Conservation (phyloP, 177 flowering plant genomes). For the Vitis hybrid region DNA sequence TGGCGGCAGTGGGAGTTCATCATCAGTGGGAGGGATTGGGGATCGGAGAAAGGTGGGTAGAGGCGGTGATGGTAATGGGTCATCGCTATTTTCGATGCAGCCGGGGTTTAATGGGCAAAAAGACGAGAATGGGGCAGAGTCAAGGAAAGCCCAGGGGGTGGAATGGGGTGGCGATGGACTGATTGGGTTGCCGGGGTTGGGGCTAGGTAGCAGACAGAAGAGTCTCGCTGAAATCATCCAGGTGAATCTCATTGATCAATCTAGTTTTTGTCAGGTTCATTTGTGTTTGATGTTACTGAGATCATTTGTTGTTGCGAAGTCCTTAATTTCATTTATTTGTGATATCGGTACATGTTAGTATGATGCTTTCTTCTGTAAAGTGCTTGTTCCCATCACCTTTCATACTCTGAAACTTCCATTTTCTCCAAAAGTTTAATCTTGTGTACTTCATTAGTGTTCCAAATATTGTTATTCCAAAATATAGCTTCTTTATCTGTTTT, state of each 20-base stretch:
- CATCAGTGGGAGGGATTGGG: constrained; percentile 42
- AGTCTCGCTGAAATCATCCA: constrained; percentile 62
- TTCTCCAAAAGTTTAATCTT: no score
- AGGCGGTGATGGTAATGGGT: constrained; percentile 23
- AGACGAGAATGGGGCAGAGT: constrained; percentile 32
- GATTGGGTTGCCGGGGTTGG: constrained; percentile 52
- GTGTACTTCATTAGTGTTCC: no score
- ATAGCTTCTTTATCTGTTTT: no score
- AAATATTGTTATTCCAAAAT: no score
- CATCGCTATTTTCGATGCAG: constrained; percentile 39
- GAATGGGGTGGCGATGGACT: constrained; percentile 70
- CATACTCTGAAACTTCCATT: no score
- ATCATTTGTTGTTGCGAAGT: no score
- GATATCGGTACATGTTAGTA: no score
- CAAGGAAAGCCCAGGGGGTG: constrained; percentile 17
- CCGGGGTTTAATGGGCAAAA: constrained; percentile 34
- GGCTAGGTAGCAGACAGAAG: constrained; percentile 45
- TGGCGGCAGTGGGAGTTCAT: constrained; percentile 9
- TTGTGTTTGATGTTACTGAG: background rate
- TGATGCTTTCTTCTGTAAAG: no score
- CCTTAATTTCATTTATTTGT: no score
- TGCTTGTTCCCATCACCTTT: no score
- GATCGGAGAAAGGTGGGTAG: constrained; percentile 43
- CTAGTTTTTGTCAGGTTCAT: background rate
- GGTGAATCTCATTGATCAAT: constrained; percentile 26